Evolutionary conservation across 495 filamentous ascomycete species (phyloP), one percentile per base, ranked within the genome.

Genomic region (Clavariopsis aquatica): DNA sequence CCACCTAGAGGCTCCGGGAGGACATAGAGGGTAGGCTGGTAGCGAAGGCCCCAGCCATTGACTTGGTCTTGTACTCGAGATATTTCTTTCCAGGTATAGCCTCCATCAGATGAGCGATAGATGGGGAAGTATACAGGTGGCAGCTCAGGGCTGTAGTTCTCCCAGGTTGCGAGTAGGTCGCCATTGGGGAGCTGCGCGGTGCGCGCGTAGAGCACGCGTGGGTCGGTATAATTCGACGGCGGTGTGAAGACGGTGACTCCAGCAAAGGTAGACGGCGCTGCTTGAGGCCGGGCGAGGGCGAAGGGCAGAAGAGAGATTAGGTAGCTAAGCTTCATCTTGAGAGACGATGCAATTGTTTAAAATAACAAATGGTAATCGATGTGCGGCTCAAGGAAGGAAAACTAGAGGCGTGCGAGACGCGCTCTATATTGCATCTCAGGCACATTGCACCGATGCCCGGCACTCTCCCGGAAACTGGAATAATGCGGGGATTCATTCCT

Each of bases 11-110:
- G 63, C 64, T 81, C 76, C 0, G 82, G 79, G 3, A 90, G 79
- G 64, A 83, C 81, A 52, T 86, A 85, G 1, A 91, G 77, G 68
- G 83, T 83, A 0, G 88, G 88, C 71, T 91, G 88, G 57, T 88
- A 88, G 4, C 84, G 78, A 62, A 90, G 64, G 10, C 88, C 88
- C 71, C 81, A 84, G 46, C 81, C 81, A 64, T 89, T 88, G 23
- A 80, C 84, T 46, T 80, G 78, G 69, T 90, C 88, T 0, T 81
- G 77, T 15, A 90, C 82, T 27, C 79, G 77, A 17, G 85, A 84
- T 54, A 87, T 75, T 70, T 85, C 78, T 38, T 70, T 79, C 87
- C 87, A 91, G 8, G 81, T 85, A 23, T 78, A 74, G 1, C 88
- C 88, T 23, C 75, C 71, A 69, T 90, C 86, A 26, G 72, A 76